Conservation (phyloP, 768 basidiomycete species). For the Trametes meyenii region DNA sequence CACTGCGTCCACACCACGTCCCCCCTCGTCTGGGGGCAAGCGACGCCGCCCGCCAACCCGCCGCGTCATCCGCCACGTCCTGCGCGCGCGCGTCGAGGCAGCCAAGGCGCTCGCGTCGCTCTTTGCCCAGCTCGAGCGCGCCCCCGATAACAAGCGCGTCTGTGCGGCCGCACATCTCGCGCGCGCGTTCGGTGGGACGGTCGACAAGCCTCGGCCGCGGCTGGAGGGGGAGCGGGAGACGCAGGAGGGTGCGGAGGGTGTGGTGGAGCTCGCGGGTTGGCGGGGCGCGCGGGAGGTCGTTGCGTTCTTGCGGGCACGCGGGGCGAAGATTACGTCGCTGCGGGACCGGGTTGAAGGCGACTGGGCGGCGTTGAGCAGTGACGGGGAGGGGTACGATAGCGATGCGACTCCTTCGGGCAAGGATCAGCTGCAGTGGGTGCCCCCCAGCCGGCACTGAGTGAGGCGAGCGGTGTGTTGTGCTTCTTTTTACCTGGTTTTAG, state of each 20-base stretch:
- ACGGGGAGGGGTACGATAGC: conserved; percentile 31
- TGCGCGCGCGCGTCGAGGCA: conserved; percentile 84
- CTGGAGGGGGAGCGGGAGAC: conserved; percentile 31
- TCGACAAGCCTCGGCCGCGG: conserved; percentile 38
- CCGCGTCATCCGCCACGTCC: conserved; percentile 84
- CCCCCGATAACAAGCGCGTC: conserved; percentile 48
- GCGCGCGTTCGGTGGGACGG: conserved; percentile 42
- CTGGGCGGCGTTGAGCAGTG: conserved; percentile 74
- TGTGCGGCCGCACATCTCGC: conserved; percentile 54
- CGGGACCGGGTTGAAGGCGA: conserved; percentile 54
- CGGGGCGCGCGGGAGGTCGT: conserved; percentile 74
- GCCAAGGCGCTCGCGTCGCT: conserved; percentile 73
- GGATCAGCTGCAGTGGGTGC: conserved; percentile 21
- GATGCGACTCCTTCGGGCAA: conserved; percentile 19
- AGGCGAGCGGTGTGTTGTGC: neutral
- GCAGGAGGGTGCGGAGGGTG: conserved; percentile 19
- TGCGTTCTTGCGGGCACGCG: conserved; percentile 64
- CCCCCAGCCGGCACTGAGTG: conserved; percentile 13
- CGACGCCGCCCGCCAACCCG: conserved; percentile 68
- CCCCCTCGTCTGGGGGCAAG: conserved; percentile 23
- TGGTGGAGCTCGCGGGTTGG: conserved; percentile 46
- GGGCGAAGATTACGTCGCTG: conserved; percentile 68
- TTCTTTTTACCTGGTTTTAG: neutral
- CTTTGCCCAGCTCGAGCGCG: conserved; percentile 61
- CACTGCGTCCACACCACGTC: conserved; percentile 22